Evolutionary conservation across 345 rosid genomes (phyloP), one percentile per base, ranked within the genome.

Genomic region (Euphorbia peplus): DNA sequence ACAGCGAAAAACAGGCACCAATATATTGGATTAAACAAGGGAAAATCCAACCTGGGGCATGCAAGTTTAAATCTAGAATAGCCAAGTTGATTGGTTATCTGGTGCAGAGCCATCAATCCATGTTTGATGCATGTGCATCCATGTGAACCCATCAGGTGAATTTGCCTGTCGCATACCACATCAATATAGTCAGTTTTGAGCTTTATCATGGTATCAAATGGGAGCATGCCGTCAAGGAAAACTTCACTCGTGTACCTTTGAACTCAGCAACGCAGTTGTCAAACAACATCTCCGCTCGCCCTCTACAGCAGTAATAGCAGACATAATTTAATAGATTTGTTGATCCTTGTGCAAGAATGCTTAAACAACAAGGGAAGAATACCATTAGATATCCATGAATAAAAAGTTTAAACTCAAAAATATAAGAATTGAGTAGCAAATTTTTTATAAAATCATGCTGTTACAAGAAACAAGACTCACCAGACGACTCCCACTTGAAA

Each of bases 221-320:
- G 29, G 18, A 11, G 52, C 3, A 35, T 11, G n/a, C 18, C 39
- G 55, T 25, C 14, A 62, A 30, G 2, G 46, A 51, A 54, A n/a
- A 66, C 19, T 41, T 44, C n/a, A 46, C 22, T 58, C 41, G 37
- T n/a, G 5, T 77, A 86, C 90, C 86, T 75, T 74, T 22, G 78
- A 77, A 68, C 77, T 81, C 28, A 84, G 77, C 67, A 86, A 72
- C 39, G 74, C 80, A 28, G 82, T 84, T 25, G 81, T 81, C 68
- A 67, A 63, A 57, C 88, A 76, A 75, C 85, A 72, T 8, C 21
- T 77, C 48, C 79, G 70, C 39, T 78, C 66, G 51, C 73, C 80
- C 16, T 71, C 88, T 86, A 50, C 22, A 67, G 57, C 26, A 64
- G 48, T 26, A 55, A 25, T 18, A 41, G 29, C n/a, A 30, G 55